phyloP scores from a whole-genome alignment of 352 stramenopile species.

The Globisporangium recalcitrans region DNA sequence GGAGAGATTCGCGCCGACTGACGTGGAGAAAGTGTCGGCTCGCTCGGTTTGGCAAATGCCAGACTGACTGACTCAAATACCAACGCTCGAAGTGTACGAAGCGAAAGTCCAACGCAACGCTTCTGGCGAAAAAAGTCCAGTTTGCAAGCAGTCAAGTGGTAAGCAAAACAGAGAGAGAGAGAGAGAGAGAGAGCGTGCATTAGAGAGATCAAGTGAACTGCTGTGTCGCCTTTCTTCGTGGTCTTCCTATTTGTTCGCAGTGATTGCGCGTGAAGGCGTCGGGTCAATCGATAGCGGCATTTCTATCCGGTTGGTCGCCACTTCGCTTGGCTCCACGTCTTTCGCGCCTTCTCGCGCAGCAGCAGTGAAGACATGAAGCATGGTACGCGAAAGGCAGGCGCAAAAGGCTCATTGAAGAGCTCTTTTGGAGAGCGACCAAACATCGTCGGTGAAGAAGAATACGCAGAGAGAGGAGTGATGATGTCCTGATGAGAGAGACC shows the following conservation, averaged over 20 bases:
- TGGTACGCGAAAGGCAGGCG: neutral
- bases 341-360: slow-evolving; percentile 3
- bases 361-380: neutral
- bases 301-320: slow-evolving; percentile 1
- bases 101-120: neutral
- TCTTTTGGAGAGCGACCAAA: neutral
- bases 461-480: neutral
- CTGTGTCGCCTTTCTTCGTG: neutral
- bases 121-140: neutral
- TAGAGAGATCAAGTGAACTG: neutral
- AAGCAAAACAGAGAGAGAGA: neutral
- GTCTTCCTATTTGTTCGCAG: neutral
- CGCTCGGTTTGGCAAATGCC: neutral
- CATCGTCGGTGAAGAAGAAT: neutral
- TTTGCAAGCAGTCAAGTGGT: neutral
- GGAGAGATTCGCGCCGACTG: neutral
- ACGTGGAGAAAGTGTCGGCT: neutral
- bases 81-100: neutral
- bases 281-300: neutral
- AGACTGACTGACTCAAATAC: neutral
- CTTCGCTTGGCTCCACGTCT: neutral
- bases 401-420: neutral
- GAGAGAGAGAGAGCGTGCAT: neutral
- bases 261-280: neutral
- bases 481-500: neutral